Conservation (phyloP, 2,329 filamentous ascomycete species). For the Cladophialophora exuberans region DNA sequence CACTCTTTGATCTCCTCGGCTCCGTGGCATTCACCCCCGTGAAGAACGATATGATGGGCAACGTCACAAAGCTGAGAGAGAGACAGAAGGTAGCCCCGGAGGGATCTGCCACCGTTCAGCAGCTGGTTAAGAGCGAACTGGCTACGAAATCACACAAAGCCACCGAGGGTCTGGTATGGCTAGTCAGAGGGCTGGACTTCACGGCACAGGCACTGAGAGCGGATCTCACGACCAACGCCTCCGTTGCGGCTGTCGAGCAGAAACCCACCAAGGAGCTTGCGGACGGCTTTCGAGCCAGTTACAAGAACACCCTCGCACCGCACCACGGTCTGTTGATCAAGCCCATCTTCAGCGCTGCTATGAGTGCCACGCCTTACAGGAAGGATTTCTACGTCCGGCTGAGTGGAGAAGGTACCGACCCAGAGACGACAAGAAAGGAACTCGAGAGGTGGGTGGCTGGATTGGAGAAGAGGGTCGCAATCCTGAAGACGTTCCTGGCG, state of each 20-base stretch:
- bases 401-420: slow-evolving; percentile 9
- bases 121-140: slow-evolving; percentile 82
- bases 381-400: slow-evolving; percentile 13
- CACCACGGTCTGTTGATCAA: slow-evolving; percentile 15
- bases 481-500: slow-evolving; percentile 18
- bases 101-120: slow-evolving; percentile 82
- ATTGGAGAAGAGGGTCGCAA: slow-evolving; percentile 13
- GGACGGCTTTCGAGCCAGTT: slow-evolving; percentile 13
- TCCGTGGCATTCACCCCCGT: slow-evolving; percentile 82
- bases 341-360: slow-evolving; percentile 16
- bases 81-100: slow-evolving; percentile 76
- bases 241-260: slow-evolving; percentile 19
- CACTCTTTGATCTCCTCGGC: slow-evolving; percentile 73
- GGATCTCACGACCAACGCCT: slow-evolving; percentile 45
- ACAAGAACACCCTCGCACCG: slow-evolving; percentile 10
- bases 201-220: slow-evolving; percentile 77
- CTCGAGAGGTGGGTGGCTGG: slow-evolving; percentile 14
- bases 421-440: neutral
- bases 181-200: slow-evolving; percentile 92
- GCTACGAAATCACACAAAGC: slow-evolving; percentile 87
- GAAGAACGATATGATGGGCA: slow-evolving; percentile 87
- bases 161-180: slow-evolving; percentile 88
- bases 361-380: slow-evolving; percentile 12
- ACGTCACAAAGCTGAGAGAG: slow-evolving; percentile 94
- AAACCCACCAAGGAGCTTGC: slow-evolving; percentile 42